A percentile compares a stretch with the other conserved stretches of the same genome.
Evolutionary conservation across 345 rosid genomes (phyloP).

Genomic region (Corchorus capsularis): DNA sequence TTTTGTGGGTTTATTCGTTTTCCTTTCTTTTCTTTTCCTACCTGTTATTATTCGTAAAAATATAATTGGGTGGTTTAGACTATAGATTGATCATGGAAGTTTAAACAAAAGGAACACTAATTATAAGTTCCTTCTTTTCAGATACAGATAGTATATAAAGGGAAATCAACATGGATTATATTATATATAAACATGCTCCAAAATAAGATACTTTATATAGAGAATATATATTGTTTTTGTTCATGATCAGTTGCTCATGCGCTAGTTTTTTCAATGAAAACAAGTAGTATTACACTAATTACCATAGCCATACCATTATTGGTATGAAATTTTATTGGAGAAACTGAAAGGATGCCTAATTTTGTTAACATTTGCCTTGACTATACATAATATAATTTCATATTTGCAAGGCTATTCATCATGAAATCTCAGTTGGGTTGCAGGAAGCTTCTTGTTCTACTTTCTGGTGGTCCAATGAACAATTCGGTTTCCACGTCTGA

Average conservation of each 20-base stretch:
- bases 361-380: background rate
- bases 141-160: too few relatives aligned
- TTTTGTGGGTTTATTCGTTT: too few relatives aligned
- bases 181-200: background rate
- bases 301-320: background rate
- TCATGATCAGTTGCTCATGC: too few relatives aligned
- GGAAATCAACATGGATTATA: too few relatives aligned
- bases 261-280: background rate
- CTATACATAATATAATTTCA: background rate
- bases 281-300: background rate
- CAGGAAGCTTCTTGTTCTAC: conserved; percentile 10
- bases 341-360: conserved; percentile 4
- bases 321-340: background rate
- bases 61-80: too few relatives aligned
- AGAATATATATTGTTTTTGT: background rate
- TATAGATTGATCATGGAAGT: too few relatives aligned
- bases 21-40: too few relatives aligned
- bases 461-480: conserved; percentile 73
- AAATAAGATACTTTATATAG: background rate
- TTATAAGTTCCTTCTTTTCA: too few relatives aligned
- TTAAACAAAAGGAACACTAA: too few relatives aligned
- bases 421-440: background rate
- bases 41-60: too few relatives aligned
- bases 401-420: background rate
- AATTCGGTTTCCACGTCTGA: conserved; percentile 87